A percentile compares a stretch with the other conserved stretches of the same genome.
Conservation (phyloP, 305 asterid species). For the Salvia sclarea region DNA sequence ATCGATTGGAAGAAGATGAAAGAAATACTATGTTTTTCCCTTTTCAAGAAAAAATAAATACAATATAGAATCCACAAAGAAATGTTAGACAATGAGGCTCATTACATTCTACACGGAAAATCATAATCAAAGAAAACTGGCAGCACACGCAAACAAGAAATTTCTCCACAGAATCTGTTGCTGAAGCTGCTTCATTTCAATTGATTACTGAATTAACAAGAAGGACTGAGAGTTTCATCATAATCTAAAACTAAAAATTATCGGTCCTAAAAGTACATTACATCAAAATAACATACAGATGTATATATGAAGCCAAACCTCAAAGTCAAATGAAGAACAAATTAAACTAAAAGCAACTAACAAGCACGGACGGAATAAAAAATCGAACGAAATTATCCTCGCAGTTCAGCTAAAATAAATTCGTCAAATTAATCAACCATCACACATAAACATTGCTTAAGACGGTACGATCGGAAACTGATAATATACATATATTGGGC, state of each 20-base stretch:
- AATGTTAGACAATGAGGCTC: not conserved
- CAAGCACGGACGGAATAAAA: not conserved
- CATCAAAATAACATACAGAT: not conserved
- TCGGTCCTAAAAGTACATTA: not conserved
- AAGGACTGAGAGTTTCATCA: not conserved
- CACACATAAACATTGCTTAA: conserved; percentile 10
- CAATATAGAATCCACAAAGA: not conserved
- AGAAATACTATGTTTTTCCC: not conserved
- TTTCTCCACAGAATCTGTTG: not conserved
- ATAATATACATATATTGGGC: not conserved
- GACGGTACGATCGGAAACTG: not conserved
- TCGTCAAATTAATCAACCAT: not conserved
- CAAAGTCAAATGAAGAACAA: conserved; percentile 10
- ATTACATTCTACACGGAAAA: conserved; percentile 6
- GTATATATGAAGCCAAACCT: not conserved
- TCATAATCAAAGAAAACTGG: not conserved
- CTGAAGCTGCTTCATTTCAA: conserved; percentile 18
- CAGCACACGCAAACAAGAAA: conserved; percentile 11
- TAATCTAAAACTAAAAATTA: not conserved
- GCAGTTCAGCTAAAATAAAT: not conserved
- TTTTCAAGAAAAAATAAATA: not conserved
- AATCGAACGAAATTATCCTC: not conserved
- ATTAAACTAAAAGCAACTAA: conserved; percentile 1
- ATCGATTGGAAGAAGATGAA: not conserved
- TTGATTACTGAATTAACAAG: not conserved